Evolutionary conservation across 2,329 filamentous ascomycete genomes (phyloP).

Genomic region (Sarocladiaceae sp.): DNA sequence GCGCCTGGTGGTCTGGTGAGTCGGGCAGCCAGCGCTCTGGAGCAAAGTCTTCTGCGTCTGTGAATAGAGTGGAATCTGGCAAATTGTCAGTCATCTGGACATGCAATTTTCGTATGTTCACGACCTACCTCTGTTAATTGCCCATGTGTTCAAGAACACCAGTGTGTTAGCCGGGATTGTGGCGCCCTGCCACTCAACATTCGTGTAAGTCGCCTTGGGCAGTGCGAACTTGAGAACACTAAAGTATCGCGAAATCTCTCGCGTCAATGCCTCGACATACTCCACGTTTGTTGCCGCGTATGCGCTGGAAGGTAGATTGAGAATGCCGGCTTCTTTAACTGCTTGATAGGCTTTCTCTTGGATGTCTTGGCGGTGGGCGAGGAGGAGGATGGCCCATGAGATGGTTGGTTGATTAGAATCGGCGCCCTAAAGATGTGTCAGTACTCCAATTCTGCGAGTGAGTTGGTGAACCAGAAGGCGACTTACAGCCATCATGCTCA

Average conservation of each 20-base stretch:
- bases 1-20: constrained; percentile 27
- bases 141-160: constrained; percentile 25
- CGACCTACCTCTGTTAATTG: constrained; percentile 21
- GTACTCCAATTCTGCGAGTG: neutral
- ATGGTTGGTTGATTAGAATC: constrained; percentile 23
- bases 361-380: constrained; percentile 22
- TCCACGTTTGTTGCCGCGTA: constrained; percentile 49
- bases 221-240: constrained; percentile 62
- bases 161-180: constrained; percentile 51
- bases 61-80: constrained; percentile 56
- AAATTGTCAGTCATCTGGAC: neutral
- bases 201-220: constrained; percentile 41
- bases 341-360: constrained; percentile 21
- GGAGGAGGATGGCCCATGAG: constrained; percentile 22
- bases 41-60: constrained; percentile 58
- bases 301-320: constrained; percentile 13
- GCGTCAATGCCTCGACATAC: constrained; percentile 61
- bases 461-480: neutral
- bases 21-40: constrained; percentile 37
- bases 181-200: constrained; percentile 20
- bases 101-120: no score
- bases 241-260: constrained; percentile 61
- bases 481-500: constrained; percentile 48
- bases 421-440: constrained; percentile 16
- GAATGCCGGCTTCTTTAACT: constrained; percentile 13